Evolutionary conservation across 805 yeast genomes (phyloP), one percentile per base, ranked within the genome.

Genomic region (Ogataea paradorogensis): DNA sequence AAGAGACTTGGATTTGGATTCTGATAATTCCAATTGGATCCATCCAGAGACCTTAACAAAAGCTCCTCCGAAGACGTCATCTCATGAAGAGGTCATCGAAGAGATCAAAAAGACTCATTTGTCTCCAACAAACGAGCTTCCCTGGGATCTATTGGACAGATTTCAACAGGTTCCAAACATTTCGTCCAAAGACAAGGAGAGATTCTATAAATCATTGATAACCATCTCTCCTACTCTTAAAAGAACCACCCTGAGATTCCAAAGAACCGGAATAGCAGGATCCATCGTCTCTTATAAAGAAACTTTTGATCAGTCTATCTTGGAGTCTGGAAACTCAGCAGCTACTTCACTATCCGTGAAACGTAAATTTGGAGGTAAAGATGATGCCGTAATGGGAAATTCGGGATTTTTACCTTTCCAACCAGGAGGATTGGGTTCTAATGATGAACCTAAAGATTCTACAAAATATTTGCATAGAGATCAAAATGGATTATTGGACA

Each of bases 381-480:
- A 67, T n/a, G 82, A 78, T 28, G 67, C 80, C 2, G 64, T 87
- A 3, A 67, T 71, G 33, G 98, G 98, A 0, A 70, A 78, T 3
- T 71, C 95, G 0, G 74, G 79, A 14, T 84, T 75, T 52, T 63
- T 91, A 53, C 99, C 99, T 0, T 93, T 93, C 57, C 81, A 83
- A 42, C 99, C 99, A 0, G 98, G 99, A 49, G 97, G 98, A 2
- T 58, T 71, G 28, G 29, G 38, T 6, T 18, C 37, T 10, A 27
- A 37, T 8, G 40, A 43, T 7, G 40, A 39, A 10, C 22, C 31
- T 1, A 47, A 53, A 22, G 73, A 69, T 36, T 63, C 59, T 3
- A 56, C 68, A 0, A 50, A 61, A 27, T 63, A 66, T 30, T 55
- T 84, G 33, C 93, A 84, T 52, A 74, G 82, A 53, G 91, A 85